Conservation (phyloP, 2,329 filamentous ascomycete species). For the Penicillium sp. region DNA sequence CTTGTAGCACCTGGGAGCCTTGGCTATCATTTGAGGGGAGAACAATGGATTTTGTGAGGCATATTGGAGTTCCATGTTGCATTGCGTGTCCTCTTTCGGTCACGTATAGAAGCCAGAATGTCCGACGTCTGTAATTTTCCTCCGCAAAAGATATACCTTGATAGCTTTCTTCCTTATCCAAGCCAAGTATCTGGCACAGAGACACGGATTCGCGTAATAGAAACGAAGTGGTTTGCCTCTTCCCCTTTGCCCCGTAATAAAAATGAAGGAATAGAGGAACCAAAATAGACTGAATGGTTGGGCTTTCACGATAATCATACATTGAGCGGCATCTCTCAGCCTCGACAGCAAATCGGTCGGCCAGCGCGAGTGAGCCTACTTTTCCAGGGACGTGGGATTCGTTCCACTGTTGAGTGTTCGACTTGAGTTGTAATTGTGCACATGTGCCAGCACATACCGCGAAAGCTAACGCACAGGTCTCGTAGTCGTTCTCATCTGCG, state of each 20-base stretch:
- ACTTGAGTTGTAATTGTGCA: background rate
- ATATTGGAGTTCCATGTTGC: background rate
- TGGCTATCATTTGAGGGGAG: background rate
- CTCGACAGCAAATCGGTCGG: background rate
- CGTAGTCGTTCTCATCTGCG: background rate
- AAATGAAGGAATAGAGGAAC: slow-evolving; percentile 1
- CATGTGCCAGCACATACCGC: background rate
- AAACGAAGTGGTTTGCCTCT: background rate
- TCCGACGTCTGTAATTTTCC: background rate
- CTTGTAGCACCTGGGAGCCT: background rate
- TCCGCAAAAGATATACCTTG: background rate
- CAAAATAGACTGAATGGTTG: background rate
- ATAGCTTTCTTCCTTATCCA: background rate
- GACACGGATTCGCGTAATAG: background rate
- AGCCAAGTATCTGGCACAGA: background rate
- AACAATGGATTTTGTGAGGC: background rate
- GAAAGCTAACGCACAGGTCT: background rate
- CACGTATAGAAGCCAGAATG: background rate
- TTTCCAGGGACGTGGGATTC: background rate
- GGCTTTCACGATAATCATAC: background rate
- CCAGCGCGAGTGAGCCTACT: background rate
- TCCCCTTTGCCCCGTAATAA: background rate
- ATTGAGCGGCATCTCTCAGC: background rate
- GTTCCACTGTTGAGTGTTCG: background rate
- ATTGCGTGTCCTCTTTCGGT: background rate